Percentiles rank a stretch among this genome's conserved stretches.
Conservation (phyloP, 2,329 filamentous ascomycete species). For the Xylaria sp. region DNA sequence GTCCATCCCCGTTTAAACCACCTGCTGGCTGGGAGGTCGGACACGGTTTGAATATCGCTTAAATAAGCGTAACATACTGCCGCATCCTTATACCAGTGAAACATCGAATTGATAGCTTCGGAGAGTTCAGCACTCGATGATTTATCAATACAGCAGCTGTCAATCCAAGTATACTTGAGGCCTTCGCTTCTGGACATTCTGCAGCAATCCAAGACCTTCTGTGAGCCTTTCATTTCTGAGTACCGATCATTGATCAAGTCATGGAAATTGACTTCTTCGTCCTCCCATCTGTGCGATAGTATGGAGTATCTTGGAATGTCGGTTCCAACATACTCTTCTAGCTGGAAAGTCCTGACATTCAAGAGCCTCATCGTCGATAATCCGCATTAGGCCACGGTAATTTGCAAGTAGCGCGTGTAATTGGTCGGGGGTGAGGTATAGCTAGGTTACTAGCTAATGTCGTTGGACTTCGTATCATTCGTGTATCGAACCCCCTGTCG, state of each 20-base stretch:
- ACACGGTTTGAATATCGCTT: not conserved
- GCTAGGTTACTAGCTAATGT: too few species aligned
- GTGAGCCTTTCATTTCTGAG: not conserved
- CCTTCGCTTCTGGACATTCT: not conserved
- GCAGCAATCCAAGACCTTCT: not conserved
- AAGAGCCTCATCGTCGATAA: not conserved
- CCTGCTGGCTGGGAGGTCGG: not conserved
- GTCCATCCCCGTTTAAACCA: not conserved
- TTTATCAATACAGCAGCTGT: conserved; percentile 2
- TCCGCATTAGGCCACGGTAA: too few species aligned
- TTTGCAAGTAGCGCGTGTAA: too few species aligned
- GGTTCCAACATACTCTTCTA: conserved; percentile 1
- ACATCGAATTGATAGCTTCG: not conserved
- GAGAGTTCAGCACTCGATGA: conserved; percentile 1
- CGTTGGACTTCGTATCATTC: too few species aligned
- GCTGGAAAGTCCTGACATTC: not conserved
- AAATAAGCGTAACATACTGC: not conserved
- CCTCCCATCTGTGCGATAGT: conserved; percentile 12
- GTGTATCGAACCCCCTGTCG: too few species aligned
- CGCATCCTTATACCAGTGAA: not conserved
- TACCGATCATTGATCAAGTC: not conserved
- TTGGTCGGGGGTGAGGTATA: too few species aligned
- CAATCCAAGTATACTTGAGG: conserved; percentile 4
- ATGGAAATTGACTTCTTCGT: conserved; percentile 6
- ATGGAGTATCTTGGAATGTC: conserved; percentile 13